A percentile compares a stretch with the other conserved stretches of the same genome.
Conservation (phyloP, 352 stramenopile species). For the Globisporangium emineosum region DNA sequence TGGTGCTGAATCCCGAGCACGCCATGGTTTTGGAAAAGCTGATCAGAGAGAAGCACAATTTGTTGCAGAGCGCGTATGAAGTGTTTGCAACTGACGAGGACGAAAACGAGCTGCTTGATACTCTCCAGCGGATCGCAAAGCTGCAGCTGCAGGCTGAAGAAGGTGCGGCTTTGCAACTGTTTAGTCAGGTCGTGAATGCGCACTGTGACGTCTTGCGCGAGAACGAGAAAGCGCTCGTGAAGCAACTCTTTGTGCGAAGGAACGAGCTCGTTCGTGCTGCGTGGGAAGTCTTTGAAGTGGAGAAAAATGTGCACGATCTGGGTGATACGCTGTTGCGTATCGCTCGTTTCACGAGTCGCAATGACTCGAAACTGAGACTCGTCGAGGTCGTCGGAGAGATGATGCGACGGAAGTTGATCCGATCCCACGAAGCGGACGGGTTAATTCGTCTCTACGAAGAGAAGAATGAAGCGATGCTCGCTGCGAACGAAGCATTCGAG, state of each 20-base stretch:
- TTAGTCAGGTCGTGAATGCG: slow-evolving; percentile 30
- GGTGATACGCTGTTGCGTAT: slow-evolving; percentile 51
- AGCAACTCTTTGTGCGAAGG: slow-evolving; percentile 40
- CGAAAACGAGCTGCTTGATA: slow-evolving; percentile 66
- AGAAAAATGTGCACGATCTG: slow-evolving; percentile 44
- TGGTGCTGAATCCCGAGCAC: slow-evolving; percentile 29
- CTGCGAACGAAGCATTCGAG: slow-evolving; percentile 70
- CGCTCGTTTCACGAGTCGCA: slow-evolving; percentile 46
- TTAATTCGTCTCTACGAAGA: slow-evolving; percentile 61
- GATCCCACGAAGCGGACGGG: slow-evolving; percentile 52
- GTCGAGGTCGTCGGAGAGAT: slow-evolving; percentile 72
- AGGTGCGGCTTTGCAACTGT: slow-evolving; percentile 31
- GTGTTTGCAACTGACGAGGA: slow-evolving; percentile 58
- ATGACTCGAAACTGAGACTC: slow-evolving; percentile 41
- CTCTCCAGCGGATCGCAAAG: slow-evolving; percentile 64
- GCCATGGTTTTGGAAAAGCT: slow-evolving; percentile 40
- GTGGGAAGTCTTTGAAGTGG: slow-evolving; percentile 47
- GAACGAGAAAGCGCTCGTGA: slow-evolving; percentile 36
- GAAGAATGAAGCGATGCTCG: slow-evolving; percentile 70
- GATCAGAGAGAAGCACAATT: slow-evolving; percentile 48
- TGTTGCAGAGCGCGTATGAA: slow-evolving; percentile 72
- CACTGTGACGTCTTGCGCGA: slow-evolving; percentile 32
- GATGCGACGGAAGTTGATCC: slow-evolving; percentile 47
- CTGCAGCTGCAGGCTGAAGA: slow-evolving; percentile 49
- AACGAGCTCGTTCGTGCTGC: slow-evolving; percentile 49